phyloP scores from a whole-genome alignment of 192 early-diverging fungal genomes.

The Backusella macrospora region DNA sequence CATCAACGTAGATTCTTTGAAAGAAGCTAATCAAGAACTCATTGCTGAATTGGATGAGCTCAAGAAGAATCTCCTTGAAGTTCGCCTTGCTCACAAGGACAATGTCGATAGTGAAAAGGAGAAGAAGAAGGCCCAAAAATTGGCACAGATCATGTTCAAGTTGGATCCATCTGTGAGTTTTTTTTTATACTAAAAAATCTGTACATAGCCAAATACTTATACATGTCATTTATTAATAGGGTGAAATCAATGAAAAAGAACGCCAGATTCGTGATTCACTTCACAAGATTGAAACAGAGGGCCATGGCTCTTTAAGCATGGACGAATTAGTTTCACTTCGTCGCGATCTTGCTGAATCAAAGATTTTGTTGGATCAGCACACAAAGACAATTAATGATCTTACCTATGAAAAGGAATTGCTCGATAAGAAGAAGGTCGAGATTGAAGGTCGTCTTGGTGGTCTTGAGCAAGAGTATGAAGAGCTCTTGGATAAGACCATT shows the following conservation, averaged over 20 bases:
- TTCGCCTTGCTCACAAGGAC: constrained; percentile 56
- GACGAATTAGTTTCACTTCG: constrained; percentile 75
- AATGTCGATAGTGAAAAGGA: constrained; percentile 71
- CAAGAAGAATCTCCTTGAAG: constrained; percentile 66
- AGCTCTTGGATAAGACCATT: constrained; percentile 78
- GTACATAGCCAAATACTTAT: background rate
- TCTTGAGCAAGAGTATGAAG: constrained; percentile 83
- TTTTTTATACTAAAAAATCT: background rate
- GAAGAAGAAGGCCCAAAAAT: constrained; percentile 81
- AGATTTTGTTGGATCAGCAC: constrained; percentile 65
- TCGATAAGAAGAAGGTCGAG: constrained; percentile 68
- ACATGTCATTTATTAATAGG: constrained; percentile 2
- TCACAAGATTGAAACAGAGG: constrained; percentile 61
- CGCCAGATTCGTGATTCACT: constrained; percentile 78
- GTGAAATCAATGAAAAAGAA: constrained; percentile 78
- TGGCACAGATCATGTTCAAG: constrained; percentile 86
- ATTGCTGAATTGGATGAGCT: constrained; percentile 73
- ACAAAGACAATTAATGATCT: constrained; percentile 66
- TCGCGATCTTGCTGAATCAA: constrained; percentile 73
- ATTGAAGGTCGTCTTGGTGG: constrained; percentile 68
- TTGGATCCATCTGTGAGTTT: constrained; percentile 73
- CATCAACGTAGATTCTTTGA: constrained; percentile 87
- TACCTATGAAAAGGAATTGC: constrained; percentile 59
- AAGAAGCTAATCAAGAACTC: constrained; percentile 84
- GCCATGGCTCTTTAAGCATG: constrained; percentile 45